phyloP scores from a whole-genome alignment of 75 land plant genomes.

The Pinus tabuliformis region DNA sequence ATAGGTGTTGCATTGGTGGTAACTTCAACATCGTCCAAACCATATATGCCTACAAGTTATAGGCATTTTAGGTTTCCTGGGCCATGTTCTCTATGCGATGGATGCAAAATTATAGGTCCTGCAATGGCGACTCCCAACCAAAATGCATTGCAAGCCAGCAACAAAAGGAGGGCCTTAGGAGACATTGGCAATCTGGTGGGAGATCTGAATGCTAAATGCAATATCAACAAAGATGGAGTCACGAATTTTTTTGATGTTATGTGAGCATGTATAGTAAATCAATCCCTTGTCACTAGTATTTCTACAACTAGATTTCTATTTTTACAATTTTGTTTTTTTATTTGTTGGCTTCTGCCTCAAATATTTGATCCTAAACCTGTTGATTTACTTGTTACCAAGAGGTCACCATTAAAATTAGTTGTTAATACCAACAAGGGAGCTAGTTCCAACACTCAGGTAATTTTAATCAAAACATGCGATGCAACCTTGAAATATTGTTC shows the following conservation, averaged over 20 bases:
- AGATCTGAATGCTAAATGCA: slow-evolving; percentile 16
- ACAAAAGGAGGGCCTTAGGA: slow-evolving; percentile 60
- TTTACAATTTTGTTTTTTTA: neutral
- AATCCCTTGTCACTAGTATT: neutral
- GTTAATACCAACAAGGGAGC: slow-evolving; percentile 25
- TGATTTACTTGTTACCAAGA: slow-evolving; percentile 22
- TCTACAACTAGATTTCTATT: neutral
- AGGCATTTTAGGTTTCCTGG: too few species aligned
- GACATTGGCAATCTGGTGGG: slow-evolving; percentile 79
- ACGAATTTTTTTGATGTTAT: neutral
- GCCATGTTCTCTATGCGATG: neutral
- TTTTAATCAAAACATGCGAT: neutral
- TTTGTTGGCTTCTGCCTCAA: neutral
- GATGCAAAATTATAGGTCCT: neutral
- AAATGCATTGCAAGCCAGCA: slow-evolving; percentile 16
- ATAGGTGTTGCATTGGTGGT: too few species aligned
- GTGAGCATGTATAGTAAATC: too few species aligned
- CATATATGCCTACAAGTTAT: too few species aligned
- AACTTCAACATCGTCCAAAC: too few species aligned
- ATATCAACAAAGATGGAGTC: slow-evolving; percentile 29
- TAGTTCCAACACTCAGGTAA: neutral
- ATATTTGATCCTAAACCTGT: neutral
- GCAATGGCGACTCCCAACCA: slow-evolving; percentile 8
- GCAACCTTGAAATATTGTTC: too few species aligned
- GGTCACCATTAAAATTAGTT: slow-evolving; percentile 46